Conservation (phyloP, 768 basidiomycete species). For the Podaxis sp. region DNA sequence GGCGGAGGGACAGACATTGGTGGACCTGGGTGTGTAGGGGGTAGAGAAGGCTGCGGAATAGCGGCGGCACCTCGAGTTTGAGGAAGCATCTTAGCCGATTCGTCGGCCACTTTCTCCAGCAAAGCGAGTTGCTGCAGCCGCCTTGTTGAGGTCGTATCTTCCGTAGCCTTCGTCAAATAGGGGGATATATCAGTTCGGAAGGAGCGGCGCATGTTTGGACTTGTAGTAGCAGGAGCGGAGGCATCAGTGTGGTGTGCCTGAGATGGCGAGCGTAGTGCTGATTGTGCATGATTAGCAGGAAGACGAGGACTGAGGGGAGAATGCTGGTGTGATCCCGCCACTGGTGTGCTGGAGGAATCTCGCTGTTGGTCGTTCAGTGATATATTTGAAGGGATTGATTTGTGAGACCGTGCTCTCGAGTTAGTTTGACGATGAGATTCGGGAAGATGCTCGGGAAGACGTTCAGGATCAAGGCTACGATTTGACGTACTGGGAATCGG, state of each 20-base stretch:
- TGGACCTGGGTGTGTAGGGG: background rate
- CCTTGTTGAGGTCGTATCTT: constrained; percentile 57
- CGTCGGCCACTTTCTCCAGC: constrained; percentile 68
- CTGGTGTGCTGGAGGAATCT: constrained; percentile 7
- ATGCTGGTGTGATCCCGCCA: background rate
- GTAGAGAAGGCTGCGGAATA: constrained; percentile 11
- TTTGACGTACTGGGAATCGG: constrained; percentile 4
- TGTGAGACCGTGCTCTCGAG: background rate
- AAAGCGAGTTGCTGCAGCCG: constrained; percentile 69
- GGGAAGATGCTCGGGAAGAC: background rate
- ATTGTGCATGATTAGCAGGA: background rate
- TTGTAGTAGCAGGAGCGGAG: background rate
- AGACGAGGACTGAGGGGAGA: background rate
- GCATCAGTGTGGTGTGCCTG: background rate
- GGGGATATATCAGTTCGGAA: constrained; percentile 61
- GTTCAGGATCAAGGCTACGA: constrained; percentile 4
- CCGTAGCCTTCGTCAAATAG: constrained; percentile 55
- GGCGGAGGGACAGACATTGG: constrained; percentile 28
- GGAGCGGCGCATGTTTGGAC: background rate
- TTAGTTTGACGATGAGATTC: background rate
- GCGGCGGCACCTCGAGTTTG: constrained; percentile 20
- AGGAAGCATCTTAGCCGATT: constrained; percentile 64
- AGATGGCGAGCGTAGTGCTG: background rate
- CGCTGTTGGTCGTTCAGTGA: background rate
- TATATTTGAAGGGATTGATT: background rate